Evolutionary conservation across 2,329 filamentous ascomycete species (phyloP), one percentile per base, ranked within the genome.

Genomic region (Cyclaneusma minus): DNA sequence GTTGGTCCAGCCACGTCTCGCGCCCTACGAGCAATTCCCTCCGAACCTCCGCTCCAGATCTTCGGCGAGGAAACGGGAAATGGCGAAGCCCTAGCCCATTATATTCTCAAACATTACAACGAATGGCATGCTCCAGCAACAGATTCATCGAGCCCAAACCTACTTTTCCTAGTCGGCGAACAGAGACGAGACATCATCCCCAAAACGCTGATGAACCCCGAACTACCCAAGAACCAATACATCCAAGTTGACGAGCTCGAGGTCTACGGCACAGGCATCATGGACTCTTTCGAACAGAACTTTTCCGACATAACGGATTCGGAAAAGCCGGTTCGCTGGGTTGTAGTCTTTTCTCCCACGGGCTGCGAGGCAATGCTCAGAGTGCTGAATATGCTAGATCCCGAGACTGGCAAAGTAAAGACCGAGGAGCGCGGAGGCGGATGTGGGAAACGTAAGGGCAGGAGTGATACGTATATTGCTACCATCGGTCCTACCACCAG

Each of bases 401-500:
- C 49, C 4, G 43, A 46, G 11, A 62, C 56, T 1, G 54, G 55
- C 12, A 59, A 47, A 39, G 52, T 46, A 12, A 42, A 42, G 17
- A 17, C 12, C 4, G 25, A 16, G 9, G 17, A 35, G 10, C 21
- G 18, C 25, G 20, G 28, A 24, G 18, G 30, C 11, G 7, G 29
- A 32, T 28, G 29, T 22, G 10, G 28, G 12, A 20, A 17, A 7
- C 7, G 21, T 13, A 13, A 17, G 22, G 31, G 25, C 25, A 44
- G 47, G 15, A 53, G 52, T 7, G 60, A 49, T 26, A 76, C 72
- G 1, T 71, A 67, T 35, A 60, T 95, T 33, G 82, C 77, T 9
- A 91, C 85, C 0, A 98, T 98, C 50, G 89, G 89, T 1, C 87
- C 89, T 8, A 98, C 89, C 11, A 98, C 89, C 7, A 64, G 75